phyloP scores from a whole-genome alignment of 345 rosid genomes.

The Aquilaria yunnanensis region DNA sequence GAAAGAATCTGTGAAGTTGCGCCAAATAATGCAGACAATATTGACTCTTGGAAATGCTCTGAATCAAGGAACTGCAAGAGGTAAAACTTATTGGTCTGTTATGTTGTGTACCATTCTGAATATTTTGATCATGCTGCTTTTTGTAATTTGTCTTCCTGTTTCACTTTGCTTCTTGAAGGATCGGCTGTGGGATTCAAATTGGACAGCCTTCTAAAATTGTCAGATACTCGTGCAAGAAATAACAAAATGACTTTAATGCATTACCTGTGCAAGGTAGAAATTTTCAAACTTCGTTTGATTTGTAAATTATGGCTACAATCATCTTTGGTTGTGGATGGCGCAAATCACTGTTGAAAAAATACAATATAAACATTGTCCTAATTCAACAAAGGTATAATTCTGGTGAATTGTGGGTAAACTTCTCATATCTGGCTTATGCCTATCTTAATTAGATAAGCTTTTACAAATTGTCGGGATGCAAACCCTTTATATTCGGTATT shows the following conservation, averaged over 20 bases:
- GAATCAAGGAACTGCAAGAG: constrained; percentile 98
- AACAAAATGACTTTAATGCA: constrained; percentile 97
- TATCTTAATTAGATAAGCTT: too few species aligned
- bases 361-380: too few species aligned
- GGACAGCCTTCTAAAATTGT: constrained; percentile 94
- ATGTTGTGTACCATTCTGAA: not conserved
- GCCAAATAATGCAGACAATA: constrained; percentile 98
- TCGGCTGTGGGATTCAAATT: constrained; percentile 97
- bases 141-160: not conserved
- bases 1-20: constrained; percentile 83
- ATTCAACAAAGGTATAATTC: too few species aligned
- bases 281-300: constrained; percentile 7
- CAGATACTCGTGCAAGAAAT: constrained; percentile 95
- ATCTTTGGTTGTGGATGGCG: too few species aligned
- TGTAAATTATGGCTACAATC: too few species aligned
- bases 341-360: too few species aligned
- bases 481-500: too few species aligned
- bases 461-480: too few species aligned
- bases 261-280: constrained; percentile 88
- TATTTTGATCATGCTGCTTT: constrained; percentile 4
- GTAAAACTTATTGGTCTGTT: constrained; percentile 28
- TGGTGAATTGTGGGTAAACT: too few species aligned
- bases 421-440: too few species aligned
- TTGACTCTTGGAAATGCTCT: constrained; percentile 95
- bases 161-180: constrained; percentile 36